Conservation (phyloP, 352 stramenopile species). For the Phytophthora hybrid region DNA sequence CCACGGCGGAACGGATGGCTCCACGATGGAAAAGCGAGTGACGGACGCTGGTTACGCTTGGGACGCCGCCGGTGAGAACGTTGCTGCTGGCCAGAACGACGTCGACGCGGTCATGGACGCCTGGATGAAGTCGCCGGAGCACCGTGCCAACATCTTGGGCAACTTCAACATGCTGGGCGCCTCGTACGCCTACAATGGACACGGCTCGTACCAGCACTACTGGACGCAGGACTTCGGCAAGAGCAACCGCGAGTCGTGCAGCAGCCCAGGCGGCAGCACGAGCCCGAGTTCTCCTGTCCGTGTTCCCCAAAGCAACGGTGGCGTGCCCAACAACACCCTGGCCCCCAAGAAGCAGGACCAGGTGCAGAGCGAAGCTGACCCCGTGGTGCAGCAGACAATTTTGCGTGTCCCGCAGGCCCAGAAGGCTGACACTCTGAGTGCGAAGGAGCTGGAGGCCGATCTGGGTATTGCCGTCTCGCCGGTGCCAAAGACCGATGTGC, state of each 20-base stretch:
- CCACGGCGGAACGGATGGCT: constrained; percentile 50
- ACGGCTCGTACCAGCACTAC: constrained; percentile 44
- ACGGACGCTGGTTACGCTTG: constrained; percentile 50
- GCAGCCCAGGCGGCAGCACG: constrained; percentile 5
- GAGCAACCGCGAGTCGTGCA: constrained; percentile 38
- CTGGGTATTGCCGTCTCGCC: not conserved
- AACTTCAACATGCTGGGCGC: constrained; percentile 43
- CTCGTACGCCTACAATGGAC: constrained; percentile 34
- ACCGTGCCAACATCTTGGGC: constrained; percentile 43
- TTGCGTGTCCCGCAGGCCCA: not conserved
- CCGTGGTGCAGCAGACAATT: constrained; percentile 8
- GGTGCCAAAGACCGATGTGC: not conserved
- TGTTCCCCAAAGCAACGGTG: not conserved
- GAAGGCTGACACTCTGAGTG: not conserved
- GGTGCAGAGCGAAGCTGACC: constrained; percentile 4
- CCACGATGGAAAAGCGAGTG: constrained; percentile 47
- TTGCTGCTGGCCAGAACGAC: constrained; percentile 42
- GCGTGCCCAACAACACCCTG: constrained; percentile 4
- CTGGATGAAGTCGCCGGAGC: constrained; percentile 46
- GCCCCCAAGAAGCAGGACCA: constrained; percentile 17
- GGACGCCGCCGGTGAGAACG: constrained; percentile 45
- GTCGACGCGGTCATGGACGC: constrained; percentile 48
- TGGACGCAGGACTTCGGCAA: constrained; percentile 61
- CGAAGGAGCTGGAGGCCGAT: not conserved
- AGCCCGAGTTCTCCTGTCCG: not conserved